These are phyloP conservation scores for Pyrus pyrifolia DNA, from an alignment of 306 rosid genomes.

Conservation along the genomic window DNA sequence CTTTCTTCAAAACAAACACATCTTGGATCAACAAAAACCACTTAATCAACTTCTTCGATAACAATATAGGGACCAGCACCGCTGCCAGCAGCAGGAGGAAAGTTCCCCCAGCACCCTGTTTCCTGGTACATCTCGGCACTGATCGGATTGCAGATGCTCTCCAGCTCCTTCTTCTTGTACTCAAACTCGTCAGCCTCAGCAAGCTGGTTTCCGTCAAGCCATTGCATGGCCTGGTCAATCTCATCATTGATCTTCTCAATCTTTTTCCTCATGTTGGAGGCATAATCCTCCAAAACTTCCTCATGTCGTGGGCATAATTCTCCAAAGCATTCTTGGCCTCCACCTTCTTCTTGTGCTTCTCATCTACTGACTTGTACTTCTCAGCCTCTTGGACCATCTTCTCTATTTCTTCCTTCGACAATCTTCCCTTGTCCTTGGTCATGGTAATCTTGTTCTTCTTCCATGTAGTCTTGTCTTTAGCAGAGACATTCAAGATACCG, in stretches of 20 bases:
- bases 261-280: no score
- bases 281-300: not conserved
- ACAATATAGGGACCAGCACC: constrained; percentile 59
- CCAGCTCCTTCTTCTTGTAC: constrained; percentile 72
- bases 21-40: not conserved
- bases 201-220: constrained; percentile 64
- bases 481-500: constrained; percentile 62
- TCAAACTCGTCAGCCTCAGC: constrained; percentile 67
- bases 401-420: constrained; percentile 68
- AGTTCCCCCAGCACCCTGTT: constrained; percentile 33
- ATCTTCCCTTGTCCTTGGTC: constrained; percentile 71
- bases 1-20: not conserved
- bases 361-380: constrained; percentile 71
- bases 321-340: constrained; percentile 65
- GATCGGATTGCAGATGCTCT: constrained; percentile 58
- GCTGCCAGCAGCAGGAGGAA: constrained; percentile 40
- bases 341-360: constrained; percentile 73
- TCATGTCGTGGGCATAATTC: constrained; percentile 73
- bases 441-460: constrained; percentile 83
- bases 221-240: constrained; percentile 52
- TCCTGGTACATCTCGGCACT: constrained; percentile 75
- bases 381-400: constrained; percentile 36
- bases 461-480: constrained; percentile 66
- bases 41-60: constrained; percentile 72
- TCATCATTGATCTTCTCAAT: constrained; percentile 49